Evolutionary conservation across 345 rosid genomes (phyloP), one percentile per base, ranked within the genome.

Genomic region (Abelmoschus esculentus): DNA sequence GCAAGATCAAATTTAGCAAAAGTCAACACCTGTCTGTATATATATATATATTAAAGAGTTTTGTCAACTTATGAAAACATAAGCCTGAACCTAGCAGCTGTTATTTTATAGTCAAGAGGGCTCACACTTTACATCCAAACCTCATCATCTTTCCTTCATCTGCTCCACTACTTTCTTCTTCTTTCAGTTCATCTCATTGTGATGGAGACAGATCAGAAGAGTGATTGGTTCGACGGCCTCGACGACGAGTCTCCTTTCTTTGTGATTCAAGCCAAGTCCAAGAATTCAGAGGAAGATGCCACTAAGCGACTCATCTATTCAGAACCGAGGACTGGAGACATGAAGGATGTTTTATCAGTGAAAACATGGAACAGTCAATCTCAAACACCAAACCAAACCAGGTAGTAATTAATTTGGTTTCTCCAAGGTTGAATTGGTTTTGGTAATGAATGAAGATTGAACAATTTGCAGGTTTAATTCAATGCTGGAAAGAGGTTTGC

Each of bases 241-340:
- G 90, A 78, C 36, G 79, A 83, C 50, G 87, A 82, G 7, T 80
- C 85, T 47, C 88, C 84, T 69, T 77, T 85, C 78, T 79, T 83
- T 64, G 17, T 80, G 52, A 10, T 67, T 3, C 84, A 73, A 73
- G 47, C 72, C 32, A 62, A 73, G 38, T 70, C 56, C 5, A 66
- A 7, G 22, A 42, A 44, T 57, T 11, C 76, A 8, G 74, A 66
- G 32, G 78, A 87, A 28, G 76, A 66, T 22, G 31, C 76, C 49
- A 47, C 73, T 18, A 80, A 78, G 66, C 69, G 58, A 47, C 74
- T 80, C 67, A 49, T 78, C 44, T 84, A 83, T 70, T 84, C 90
- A 0, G 85, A 89, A 12, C 93, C 91, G 31, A 83, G 81, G 38
- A 83, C 85, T 47, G 73, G 73, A 34, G 93, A 90, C 70, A 72